Evolutionary conservation across 768 basidiomycete species (phyloP).

Genomic region (Mrakia blollopis): DNA sequence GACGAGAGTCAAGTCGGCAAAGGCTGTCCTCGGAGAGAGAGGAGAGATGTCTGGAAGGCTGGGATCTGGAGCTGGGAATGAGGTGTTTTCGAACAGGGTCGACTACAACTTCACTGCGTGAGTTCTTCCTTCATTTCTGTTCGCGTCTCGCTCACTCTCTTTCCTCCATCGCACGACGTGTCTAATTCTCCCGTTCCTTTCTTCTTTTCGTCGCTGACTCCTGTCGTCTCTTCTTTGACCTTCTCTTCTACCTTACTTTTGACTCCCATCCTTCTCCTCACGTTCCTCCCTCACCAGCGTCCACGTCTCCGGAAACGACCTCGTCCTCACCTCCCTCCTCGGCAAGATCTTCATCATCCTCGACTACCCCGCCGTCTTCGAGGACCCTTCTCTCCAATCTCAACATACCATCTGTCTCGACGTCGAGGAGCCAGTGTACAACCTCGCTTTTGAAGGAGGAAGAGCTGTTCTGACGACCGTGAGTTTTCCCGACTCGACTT

Average conservation of each 20-base stretch:
- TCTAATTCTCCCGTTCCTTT: not conserved
- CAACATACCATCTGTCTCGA: conserved; percentile 16
- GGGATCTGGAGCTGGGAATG: not conserved
- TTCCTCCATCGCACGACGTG: not conserved
- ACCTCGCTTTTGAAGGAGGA: not conserved
- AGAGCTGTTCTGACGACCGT: conserved; percentile 19
- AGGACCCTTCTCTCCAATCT: conserved; percentile 6
- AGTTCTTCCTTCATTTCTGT: not conserved
- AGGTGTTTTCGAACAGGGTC: conserved; percentile 14
- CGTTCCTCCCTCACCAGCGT: not conserved
- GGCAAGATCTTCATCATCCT: conserved; percentile 27
- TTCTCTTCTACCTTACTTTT: too few species aligned
- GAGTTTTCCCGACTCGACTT: not conserved
- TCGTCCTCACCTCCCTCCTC: conserved; percentile 15
- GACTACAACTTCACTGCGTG: conserved; percentile 19
- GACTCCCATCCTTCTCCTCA: not conserved
- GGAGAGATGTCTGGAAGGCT: not conserved
- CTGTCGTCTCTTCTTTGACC: not conserved
- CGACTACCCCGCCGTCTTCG: conserved; percentile 20
- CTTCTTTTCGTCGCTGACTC: not conserved
- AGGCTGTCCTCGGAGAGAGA: conserved; percentile 4
- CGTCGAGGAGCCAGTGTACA: conserved; percentile 20
- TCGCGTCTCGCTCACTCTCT: not conserved
- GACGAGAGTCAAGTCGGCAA: not conserved
- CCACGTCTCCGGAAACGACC: not conserved